Conservation (phyloP, 2,329 filamentous ascomycete genomes). For the Aaosphaeria pasadenensis region DNA sequence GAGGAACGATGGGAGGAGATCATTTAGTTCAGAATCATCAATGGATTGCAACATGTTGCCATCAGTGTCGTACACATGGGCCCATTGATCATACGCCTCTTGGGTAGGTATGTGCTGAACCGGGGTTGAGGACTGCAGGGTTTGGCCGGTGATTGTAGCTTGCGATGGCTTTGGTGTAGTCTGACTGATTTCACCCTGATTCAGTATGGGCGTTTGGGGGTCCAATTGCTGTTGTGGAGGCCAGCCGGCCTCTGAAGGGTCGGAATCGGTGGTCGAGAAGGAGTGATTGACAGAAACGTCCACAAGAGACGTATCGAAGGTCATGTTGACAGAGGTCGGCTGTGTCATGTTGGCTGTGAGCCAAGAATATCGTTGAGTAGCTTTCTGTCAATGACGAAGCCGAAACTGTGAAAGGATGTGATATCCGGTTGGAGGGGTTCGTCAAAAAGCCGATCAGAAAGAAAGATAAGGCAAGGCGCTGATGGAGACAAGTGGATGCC, state of each 20-base stretch:
- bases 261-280: slow-evolving; percentile 37
- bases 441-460: too few species aligned
- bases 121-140: slow-evolving; percentile 10
- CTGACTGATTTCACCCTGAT: slow-evolving; percentile 2
- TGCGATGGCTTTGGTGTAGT: background rate
- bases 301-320: slow-evolving; percentile 39
- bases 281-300: slow-evolving; percentile 27
- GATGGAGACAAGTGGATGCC: background rate
- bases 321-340: slow-evolving; percentile 31
- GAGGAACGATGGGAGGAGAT: slow-evolving; percentile 51
- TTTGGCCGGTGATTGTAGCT: background rate
- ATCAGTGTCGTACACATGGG: slow-evolving; percentile 61
- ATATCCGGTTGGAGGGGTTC: too few species aligned
- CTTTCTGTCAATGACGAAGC: too few species aligned
- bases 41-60: slow-evolving; percentile 65
- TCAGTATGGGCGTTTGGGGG: slow-evolving; percentile 3
- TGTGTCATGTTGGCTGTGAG: slow-evolving; percentile 28
- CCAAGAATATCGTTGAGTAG: too few species aligned
- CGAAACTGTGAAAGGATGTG: too few species aligned
- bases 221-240: background rate
- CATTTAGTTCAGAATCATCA: slow-evolving; percentile 56
- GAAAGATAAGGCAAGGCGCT: background rate
- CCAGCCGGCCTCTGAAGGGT: slow-evolving; percentile 17
- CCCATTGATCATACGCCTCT: slow-evolving; percentile 51
- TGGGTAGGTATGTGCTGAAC: slow-evolving; percentile 38